Evolutionary conservation across 257 asterid genomes (phyloP), one percentile per base, ranked within the genome.

Genomic region (Plantago elongata): DNA sequence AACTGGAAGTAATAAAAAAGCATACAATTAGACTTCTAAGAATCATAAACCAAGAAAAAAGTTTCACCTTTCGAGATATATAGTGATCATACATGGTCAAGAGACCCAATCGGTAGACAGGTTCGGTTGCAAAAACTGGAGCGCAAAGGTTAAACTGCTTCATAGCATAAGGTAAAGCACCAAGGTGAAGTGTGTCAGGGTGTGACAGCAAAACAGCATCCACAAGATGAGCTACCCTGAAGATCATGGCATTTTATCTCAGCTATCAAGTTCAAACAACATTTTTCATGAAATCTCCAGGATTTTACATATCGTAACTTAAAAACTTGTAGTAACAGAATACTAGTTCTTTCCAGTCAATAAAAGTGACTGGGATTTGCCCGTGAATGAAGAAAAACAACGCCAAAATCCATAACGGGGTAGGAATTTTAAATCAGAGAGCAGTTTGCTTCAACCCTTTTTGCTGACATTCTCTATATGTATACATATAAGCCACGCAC

Each of bases 141-240:
- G 96, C 96, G 72, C 60, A 47, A 60, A 93, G 89, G 72, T 96
- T 97, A 61, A 93, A 69, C 62, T 89, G 82, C 72, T 85, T 89
- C 88, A 83, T 78, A 45, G 99, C 97, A 76, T 89, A 93, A 3
- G 99, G 94, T 71, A 93, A 78, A 51, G 97, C 97, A 22, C 99
- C 97, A 30, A 93, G 88, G 74, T 93, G 99, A 72, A 89, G 94
- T 62, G 95, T 89, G 82, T 93, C 99, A 9, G 95, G 78, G 75
- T 93, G 94, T 47, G 99, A 93, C 54, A 93, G 82, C 87, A 93
- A 74, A 60, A 93, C 95, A 46, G 97, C 97, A 79, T 93, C 97
- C 69, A 93, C 94, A 2, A 84, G 76, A 54, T 96, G 75, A 72
- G 99, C 95, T 67, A 93, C 94, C 94, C 99, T 93, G 84, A 72